phyloP scores from a whole-genome alignment of 2,329 filamentous ascomycete genomes.

The Epicoccum nigrum region DNA sequence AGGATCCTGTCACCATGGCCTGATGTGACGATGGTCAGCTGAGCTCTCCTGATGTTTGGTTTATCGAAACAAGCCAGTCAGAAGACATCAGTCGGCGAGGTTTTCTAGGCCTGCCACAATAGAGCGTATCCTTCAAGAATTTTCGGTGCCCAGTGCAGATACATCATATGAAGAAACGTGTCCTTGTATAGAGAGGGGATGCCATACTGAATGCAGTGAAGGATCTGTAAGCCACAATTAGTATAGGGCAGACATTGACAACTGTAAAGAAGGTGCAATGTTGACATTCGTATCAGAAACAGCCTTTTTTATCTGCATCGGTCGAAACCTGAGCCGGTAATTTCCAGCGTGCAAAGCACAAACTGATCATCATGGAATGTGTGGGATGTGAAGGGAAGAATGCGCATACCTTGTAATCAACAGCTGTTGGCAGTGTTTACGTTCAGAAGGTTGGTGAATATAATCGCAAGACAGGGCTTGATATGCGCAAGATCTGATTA shows the following conservation, averaged over 20 bases:
- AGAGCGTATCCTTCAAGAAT: slow-evolving; percentile 82
- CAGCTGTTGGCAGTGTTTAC: too few relatives aligned
- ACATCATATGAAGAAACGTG: slow-evolving; percentile 67
- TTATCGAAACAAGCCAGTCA: background rate
- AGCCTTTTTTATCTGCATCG: slow-evolving; percentile 50
- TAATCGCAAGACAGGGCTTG: background rate
- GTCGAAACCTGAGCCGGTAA: slow-evolving; percentile 52
- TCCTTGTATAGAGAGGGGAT: slow-evolving; percentile 10
- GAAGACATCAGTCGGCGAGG: slow-evolving; percentile 87
- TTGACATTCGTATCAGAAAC: slow-evolving; percentile 45
- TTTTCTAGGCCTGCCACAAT: slow-evolving; percentile 99
- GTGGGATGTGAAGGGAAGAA: background rate
- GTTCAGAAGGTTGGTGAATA: background rate
- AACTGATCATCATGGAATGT: slow-evolving; percentile 44
- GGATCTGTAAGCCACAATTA: slow-evolving; percentile 15
- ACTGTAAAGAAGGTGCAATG: background rate
- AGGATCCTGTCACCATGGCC: background rate
- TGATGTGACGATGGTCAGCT: slow-evolving; percentile 16
- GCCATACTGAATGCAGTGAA: slow-evolving; percentile 28
- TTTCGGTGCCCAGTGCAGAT: slow-evolving; percentile 97
- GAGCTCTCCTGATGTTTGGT: background rate
- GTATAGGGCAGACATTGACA: slow-evolving; percentile 8
- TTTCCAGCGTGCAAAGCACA: slow-evolving; percentile 53
- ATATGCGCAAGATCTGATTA: background rate
- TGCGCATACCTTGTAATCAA: slow-evolving; percentile 1